Base-by-base conservation (phyloP, 805 yeast genomes). In the Metschnikowia corniflorae region DNA sequence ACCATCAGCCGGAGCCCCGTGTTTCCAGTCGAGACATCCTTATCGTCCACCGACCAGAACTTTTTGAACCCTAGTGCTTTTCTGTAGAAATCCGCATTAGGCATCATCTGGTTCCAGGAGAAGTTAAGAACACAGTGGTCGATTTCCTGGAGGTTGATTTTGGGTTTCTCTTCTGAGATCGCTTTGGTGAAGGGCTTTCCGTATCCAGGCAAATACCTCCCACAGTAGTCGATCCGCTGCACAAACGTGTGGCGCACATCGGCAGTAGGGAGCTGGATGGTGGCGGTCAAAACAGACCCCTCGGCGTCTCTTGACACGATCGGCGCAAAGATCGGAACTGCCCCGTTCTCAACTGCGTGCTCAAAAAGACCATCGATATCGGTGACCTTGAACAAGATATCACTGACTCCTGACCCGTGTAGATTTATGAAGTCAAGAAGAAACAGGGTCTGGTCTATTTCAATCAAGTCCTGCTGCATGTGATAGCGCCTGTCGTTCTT, bases 81-180 rank as follows among this genome's bases (percentile, higher is more conserved):
- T 19, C 78, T 74, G 58, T 87, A 86, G 39, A 73, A 72, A 13
- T 63, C 61, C 47, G 88, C 82, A 0, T 77, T 75, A 5, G 48
- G 48, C 20, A 67, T 70, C 82, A 85, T 76, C 47, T 73, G 64
- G 50, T 79, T 60, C 89, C 89, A 83, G 27, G 72, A 75, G 47
- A 78, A 80, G 58, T 84, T 86, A 46, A 82, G 89, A 14, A 86
- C 95, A 52, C 86, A 80, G 51, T 86, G 95, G 58, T 86, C 95
- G 42, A 86, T 73, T 5, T 54, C 50, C 1, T 48, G 49, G 26
- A 81, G 58, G 0, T 56, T 26, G 42, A 13, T 77, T 55, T n/a
- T 58, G 58, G 7, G 71, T 71, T 7, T 49, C 4, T 24, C 33
- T 16, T 21, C 23, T 14, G 33, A 29, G 7, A 26, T 28, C 10